Percentiles rank a stretch among this genome's conserved stretches.
These are phyloP conservation scores for Pseudogymnoascus sp. DNA, from an alignment of 2,329 filamentous ascomycete species.

Conservation along the genomic window DNA sequence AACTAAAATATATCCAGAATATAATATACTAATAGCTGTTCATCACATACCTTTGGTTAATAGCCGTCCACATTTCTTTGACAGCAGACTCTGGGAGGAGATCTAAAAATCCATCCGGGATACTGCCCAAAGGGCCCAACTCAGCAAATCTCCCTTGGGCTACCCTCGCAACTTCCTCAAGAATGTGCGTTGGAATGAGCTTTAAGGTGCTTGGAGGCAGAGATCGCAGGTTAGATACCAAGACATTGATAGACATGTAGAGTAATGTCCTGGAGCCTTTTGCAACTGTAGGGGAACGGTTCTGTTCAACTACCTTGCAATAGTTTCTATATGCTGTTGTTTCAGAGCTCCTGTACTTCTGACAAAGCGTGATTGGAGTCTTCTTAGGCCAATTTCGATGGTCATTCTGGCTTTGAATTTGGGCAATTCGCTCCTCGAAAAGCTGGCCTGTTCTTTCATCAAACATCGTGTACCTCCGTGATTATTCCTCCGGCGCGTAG, in stretches of 20 bases:
- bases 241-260: slow-evolving; percentile 18
- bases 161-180: neutral
- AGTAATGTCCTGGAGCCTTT: slow-evolving; percentile 21
- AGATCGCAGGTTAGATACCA: slow-evolving; percentile 19
- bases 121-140: neutral
- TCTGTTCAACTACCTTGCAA: neutral
- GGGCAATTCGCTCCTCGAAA: slow-evolving; percentile 21
- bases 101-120: neutral
- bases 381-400: slow-evolving; percentile 20
- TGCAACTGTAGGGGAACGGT: neutral
- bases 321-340: slow-evolving; percentile 7
- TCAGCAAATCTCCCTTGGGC: neutral
- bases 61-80: slow-evolving; percentile 19
- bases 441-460: slow-evolving; percentile 25
- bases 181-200: slow-evolving; percentile 16
- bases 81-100: slow-evolving; percentile 10
- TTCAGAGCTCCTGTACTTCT: slow-evolving; percentile 11
- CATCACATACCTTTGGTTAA: slow-evolving; percentile 19
- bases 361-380: slow-evolving; percentile 10
- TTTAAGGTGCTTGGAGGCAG: slow-evolving; percentile 19
- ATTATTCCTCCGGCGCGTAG: neutral
- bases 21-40: neutral
- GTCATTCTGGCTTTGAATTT: slow-evolving; percentile 13
- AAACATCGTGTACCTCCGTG: slow-evolving; percentile 14
- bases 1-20: neutral